Base-by-base conservation (phyloP, 2,329 filamentous ascomycete species). In the Aspergillus pseudoviridinutans region DNA sequence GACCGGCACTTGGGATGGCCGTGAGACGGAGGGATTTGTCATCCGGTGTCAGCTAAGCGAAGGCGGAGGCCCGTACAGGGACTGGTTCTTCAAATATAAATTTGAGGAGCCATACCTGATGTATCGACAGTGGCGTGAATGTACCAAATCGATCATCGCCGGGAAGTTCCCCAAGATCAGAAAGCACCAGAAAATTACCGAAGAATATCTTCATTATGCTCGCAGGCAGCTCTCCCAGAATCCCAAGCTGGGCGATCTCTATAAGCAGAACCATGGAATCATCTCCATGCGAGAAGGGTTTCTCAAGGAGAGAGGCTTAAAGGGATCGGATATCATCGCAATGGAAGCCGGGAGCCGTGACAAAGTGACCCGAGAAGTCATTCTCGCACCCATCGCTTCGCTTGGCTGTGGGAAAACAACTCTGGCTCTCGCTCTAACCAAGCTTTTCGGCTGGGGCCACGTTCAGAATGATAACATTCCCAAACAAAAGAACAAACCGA, bases 21-120 rank as follows among this genome's bases (percentile, higher is more conserved):
- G 92, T 54, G 93, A 97, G 65, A 93, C 96, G 0, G 94, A 99
- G 75, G 94, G 94, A 3, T 99, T 99, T 66, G 94, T 99, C 57
- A 89, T 99, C 65, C 88, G 94, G 56, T 97, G 94, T 82, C 90
- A 86, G 78, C 86, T 80, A 79, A 80, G 70, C 54, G 68, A 76
- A 50, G 78, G 79, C 0, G 77, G 75, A 14, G 74, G 73, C 1
- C 82, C 84, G 0, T 94, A 87, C 72, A 78, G 84, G n/a, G 92
- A 99, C 73, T 99, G 94, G 94, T 99, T 99, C 76, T 99, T 99
- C 87, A 99, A 99, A 76, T 99, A 92, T 84, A 99, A 99, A 78
- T 99, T 99, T 59, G 94, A 99, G 70, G 94, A 99, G 77, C 94
- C 94, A 0, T 99, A 99, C 71, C 79, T 99, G 59, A 95, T 99